These are phyloP conservation scores for Bassia scoparia DNA, from an alignment of 148 eudicot genomes.

Conservation along the genomic window DNA sequence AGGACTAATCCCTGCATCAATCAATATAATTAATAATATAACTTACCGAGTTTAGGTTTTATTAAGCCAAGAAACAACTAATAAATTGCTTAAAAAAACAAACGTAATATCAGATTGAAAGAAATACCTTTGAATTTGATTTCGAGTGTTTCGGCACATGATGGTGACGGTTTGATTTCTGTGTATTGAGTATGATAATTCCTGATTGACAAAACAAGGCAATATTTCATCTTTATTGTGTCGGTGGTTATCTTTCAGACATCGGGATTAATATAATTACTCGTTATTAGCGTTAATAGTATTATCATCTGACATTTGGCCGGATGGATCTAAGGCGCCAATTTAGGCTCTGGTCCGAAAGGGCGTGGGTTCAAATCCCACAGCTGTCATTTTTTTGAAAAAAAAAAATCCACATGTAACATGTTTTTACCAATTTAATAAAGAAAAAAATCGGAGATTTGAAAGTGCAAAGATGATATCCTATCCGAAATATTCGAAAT, in stretches of 20 bases:
- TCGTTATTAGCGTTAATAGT: background rate
- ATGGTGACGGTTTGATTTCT: conserved; percentile 15
- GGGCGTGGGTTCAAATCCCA: conserved; percentile 68
- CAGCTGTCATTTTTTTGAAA: conserved; percentile 41
- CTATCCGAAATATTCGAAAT: too few relatives aligned
- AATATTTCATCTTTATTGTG: background rate
- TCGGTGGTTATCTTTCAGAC: conserved; percentile 6
- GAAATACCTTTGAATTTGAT: conserved; percentile 5
- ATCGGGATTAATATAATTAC: too few relatives aligned
- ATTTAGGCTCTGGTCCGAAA: conserved; percentile 66
- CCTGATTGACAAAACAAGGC: background rate
- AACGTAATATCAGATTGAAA: background rate
- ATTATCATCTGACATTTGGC: conserved; percentile 30
- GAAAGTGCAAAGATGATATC: too few relatives aligned
- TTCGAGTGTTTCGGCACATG: background rate
- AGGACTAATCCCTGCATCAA: background rate
- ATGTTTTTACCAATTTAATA: too few relatives aligned
- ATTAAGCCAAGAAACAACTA: conserved; percentile 11
- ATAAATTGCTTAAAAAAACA: background rate
- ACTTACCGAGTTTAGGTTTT: conserved; percentile 17
- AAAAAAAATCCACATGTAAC: too few relatives aligned
- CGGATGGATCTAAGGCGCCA: conserved; percentile 66
- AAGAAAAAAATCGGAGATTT: too few relatives aligned
- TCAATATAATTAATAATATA: conserved; percentile 7
- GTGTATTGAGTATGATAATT: background rate